phyloP scores from a whole-genome alignment of 768 basidiomycete species.

The Mrakia hoshinonis region DNA sequence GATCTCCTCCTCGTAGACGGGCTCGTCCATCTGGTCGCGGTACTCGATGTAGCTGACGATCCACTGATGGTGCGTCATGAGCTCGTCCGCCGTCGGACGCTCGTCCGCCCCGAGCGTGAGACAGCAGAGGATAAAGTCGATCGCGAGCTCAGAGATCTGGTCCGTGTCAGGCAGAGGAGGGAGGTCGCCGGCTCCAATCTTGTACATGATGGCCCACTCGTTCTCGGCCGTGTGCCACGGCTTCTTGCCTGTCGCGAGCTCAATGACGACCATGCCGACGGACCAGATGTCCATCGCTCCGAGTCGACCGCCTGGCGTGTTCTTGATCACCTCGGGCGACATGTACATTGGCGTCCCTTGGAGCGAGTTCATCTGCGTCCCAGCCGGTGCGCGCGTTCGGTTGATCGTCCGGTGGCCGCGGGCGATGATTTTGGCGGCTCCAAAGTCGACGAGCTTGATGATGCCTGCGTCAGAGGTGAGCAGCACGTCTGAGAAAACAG shows the following conservation, averaged over 20 bases:
- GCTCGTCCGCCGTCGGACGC: conserved; percentile 73
- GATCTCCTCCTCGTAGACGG: background rate
- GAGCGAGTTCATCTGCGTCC: conserved; percentile 56
- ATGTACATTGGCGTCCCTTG: conserved; percentile 99
- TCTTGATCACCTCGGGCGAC: conserved; percentile 98
- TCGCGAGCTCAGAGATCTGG: conserved; percentile 78
- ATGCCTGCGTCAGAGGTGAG: conserved; percentile 58
- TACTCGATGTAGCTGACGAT: conserved; percentile 35
- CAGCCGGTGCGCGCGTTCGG: conserved; percentile 25
- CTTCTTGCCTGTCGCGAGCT: conserved; percentile 91
- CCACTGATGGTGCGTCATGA: conserved; percentile 75
- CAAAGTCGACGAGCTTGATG: conserved; percentile 95
- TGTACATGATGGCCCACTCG: conserved; percentile 58
- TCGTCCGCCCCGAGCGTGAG: conserved; percentile 73
- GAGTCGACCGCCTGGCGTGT: conserved; percentile 71
- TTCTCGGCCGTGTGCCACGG: conserved; percentile 95
- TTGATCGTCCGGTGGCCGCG: conserved; percentile 30
- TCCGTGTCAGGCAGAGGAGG: conserved; percentile 87
- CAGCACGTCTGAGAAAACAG: conserved; percentile 64
- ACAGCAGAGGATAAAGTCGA: conserved; percentile 88
- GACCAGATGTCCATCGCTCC: conserved; percentile 99
- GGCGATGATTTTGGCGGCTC: conserved; percentile 90
- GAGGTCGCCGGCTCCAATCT: conserved; percentile 44
- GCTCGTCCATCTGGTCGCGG: background rate
- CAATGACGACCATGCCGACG: conserved; percentile 90